These are phyloP conservation scores for Wickerhamiella shivajii DNA, from an alignment of 805 yeast species.

Conservation along the genomic window DNA sequence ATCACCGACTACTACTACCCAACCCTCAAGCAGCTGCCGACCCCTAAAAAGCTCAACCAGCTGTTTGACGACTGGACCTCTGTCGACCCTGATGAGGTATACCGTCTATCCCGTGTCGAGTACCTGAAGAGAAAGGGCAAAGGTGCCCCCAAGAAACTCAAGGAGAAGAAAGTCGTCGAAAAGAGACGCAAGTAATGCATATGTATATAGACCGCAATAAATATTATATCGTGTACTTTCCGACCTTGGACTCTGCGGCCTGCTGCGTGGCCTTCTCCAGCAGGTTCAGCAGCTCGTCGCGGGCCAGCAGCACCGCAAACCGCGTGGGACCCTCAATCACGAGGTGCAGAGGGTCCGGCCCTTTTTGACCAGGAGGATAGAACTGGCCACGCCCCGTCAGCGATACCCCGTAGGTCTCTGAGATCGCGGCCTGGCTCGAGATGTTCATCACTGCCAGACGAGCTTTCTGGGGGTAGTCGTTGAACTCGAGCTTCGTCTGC, in stretches of 20 bases:
- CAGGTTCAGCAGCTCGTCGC: conserved; percentile 8
- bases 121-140: conserved; percentile 19
- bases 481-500: conserved; percentile 59
- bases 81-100: conserved; percentile 18
- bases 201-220: not conserved
- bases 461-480: conserved; percentile 56
- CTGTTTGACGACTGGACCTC: conserved; percentile 15
- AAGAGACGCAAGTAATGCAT: conserved; percentile 13
- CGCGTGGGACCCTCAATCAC: conserved; percentile 63
- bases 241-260: not conserved
- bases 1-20: conserved; percentile 24
- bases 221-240: not conserved
- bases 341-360: conserved; percentile 51
- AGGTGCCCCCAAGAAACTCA: conserved; percentile 22
- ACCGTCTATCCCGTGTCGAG: conserved; percentile 17
- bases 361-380: conserved; percentile 45
- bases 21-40: conserved; percentile 15
- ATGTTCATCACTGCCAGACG: conserved; percentile 19
- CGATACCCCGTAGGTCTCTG: conserved; percentile 33
- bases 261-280: conserved; percentile 3
- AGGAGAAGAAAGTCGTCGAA: conserved; percentile 20
- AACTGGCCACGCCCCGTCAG: conserved; percentile 72
- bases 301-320: conserved; percentile 29
- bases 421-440: conserved; percentile 9
- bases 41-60: conserved; percentile 16